Conservation (phyloP, 768 basidiomycete genomes). For the Sporobolomyces pararoseus region DNA sequence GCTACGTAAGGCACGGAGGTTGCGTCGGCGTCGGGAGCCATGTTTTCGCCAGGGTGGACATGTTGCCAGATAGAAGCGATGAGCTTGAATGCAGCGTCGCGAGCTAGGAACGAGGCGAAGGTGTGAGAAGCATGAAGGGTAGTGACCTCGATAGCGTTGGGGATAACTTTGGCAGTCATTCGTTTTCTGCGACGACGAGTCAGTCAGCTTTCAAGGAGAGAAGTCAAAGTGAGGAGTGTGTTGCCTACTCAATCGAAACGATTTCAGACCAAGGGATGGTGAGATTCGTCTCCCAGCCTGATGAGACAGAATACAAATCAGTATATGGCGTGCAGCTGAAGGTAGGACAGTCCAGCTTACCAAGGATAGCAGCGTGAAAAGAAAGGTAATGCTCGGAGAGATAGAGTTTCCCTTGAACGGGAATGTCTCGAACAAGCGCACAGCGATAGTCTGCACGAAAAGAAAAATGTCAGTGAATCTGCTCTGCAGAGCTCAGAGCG, state of each 20-base stretch:
- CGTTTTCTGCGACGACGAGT: slow-evolving; percentile 57
- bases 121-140: slow-evolving; percentile 54
- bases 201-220: background rate
- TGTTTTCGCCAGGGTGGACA: slow-evolving; percentile 59
- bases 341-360: slow-evolving; percentile 1
- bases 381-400: slow-evolving; percentile 22
- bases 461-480: background rate
- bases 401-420: slow-evolving; percentile 28
- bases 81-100: slow-evolving; percentile 90
- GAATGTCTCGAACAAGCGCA: slow-evolving; percentile 25
- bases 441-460: slow-evolving; percentile 32
- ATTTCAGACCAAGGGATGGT: slow-evolving; percentile 83
- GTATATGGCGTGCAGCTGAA: no score
- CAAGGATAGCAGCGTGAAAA: slow-evolving; percentile 33
- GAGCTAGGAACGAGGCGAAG: slow-evolving; percentile 89
- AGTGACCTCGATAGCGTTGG: slow-evolving; percentile 81
- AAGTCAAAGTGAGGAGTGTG: background rate
- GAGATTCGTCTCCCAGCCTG: slow-evolving; percentile 64
- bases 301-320: background rate
- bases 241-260: slow-evolving; percentile 60
- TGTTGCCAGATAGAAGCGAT: slow-evolving; percentile 90
- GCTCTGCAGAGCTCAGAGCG: background rate
- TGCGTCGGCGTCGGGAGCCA: slow-evolving; percentile 53
- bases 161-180: slow-evolving; percentile 95
- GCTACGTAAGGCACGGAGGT: slow-evolving; percentile 8